These are phyloP conservation scores for Chamaecrista fasciculata DNA, from an alignment of 306 rosid species.

Conservation along the genomic window DNA sequence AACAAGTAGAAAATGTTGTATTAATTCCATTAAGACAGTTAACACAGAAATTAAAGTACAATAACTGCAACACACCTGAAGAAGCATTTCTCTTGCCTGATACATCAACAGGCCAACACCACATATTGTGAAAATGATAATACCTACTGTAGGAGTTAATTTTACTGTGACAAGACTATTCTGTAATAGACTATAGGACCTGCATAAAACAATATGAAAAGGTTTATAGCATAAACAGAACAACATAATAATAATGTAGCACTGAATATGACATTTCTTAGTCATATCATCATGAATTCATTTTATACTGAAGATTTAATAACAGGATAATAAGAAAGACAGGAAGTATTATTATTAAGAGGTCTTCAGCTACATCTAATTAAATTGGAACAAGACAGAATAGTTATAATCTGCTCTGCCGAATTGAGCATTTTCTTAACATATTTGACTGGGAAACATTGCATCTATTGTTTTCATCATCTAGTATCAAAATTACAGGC, in stretches of 20 bases:
- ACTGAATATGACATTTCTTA: neutral
- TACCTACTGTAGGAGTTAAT: conserved; percentile 67
- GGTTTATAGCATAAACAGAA: neutral
- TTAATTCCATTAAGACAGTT: neutral
- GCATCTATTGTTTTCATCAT: neutral
- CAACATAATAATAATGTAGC: neutral
- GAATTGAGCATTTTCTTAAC: neutral
- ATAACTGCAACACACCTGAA: conserved; percentile 45
- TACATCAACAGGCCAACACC: conserved; percentile 75
- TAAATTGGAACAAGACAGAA: neutral
- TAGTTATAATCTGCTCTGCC: neutral
- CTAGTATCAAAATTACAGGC: neutral
- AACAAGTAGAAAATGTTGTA: neutral
- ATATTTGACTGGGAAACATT: neutral
- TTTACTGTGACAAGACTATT: conserved; percentile 55
- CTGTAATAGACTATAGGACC: conserved; percentile 60
- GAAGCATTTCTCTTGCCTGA: conserved; percentile 52
- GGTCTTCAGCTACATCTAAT: neutral
- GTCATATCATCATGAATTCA: conserved; percentile 8
- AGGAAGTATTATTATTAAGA: neutral
- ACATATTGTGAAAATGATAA: conserved; percentile 73
- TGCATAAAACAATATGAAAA: conserved; percentile 37
- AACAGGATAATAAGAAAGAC: neutral
- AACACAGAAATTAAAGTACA: conserved; percentile 28
- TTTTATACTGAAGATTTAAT: neutral